Evolutionary conservation across 768 basidiomycete species (phyloP), one percentile per base, ranked within the genome.

Genomic region (Cystofilobasidium macerans): DNA sequence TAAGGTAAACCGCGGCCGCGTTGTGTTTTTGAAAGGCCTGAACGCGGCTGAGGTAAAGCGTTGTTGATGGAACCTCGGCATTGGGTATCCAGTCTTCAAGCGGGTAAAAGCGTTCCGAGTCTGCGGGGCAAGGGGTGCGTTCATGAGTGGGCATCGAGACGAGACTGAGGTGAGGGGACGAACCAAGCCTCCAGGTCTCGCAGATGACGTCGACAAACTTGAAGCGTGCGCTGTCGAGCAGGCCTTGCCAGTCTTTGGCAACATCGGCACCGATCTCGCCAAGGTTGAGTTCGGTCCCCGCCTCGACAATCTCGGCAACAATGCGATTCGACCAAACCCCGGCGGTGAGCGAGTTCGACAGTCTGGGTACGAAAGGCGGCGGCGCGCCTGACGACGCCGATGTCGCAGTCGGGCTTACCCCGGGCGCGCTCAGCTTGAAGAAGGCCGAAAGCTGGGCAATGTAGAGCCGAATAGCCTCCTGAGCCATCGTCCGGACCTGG

Each of bases 161-260:
- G 14, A 14, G 36, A 42, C 42, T 12, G 9, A 3, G 35, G 48
- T 3, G 32, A 57, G 5, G 18, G 45, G 32, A 75, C 80, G 53
- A 68, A 91, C 94, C 94, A 78, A 86, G 81, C 38, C 88, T 72
- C 95, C 95, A 99, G 12, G 81, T 79, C 22, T 80, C 80, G 53
- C 86, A 81, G 26, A 97, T 81, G 24, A 87, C 80, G 71, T 94
- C 89, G 59, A 84, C 84, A 73, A 97, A 92, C 69, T 85, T 83
- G 91, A 94, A 94, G 73, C 86, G 82, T 13, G 84, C 82, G 66
- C 84, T 88, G 69, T 91, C 89, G 70, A 94, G 74, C 35, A 98
- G 77, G 69, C 80, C 83, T 73, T 83, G 87, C 64, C 95, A 73
- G 51, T 80, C 84, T 48, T 82, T 71, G 18, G 65, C 66, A 24